phyloP scores from a whole-genome alignment of 225 moss, liverwort and hornwort species.

The Anthoceros angustus region DNA sequence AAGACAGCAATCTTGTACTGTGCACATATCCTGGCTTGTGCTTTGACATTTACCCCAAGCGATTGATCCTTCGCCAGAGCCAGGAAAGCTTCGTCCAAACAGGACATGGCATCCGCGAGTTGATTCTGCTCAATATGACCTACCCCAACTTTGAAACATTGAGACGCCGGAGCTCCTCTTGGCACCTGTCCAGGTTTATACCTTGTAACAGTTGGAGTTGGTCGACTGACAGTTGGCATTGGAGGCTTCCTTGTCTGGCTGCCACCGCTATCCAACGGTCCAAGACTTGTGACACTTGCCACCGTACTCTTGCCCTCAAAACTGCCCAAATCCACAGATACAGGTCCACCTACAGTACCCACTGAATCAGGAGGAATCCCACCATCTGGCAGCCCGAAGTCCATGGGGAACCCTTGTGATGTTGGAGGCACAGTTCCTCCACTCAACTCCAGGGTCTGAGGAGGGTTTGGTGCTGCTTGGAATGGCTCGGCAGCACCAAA shows the following conservation, averaged over 20 bases:
- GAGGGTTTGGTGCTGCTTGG: conserved; percentile 13
- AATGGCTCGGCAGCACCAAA: conserved; percentile 10
- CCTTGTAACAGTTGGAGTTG: not conserved
- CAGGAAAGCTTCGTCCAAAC: conserved; percentile 88
- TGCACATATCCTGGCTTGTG: conserved; percentile 87
- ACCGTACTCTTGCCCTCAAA: not conserved
- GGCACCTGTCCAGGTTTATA: conserved; percentile 40
- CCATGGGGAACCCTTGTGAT: conserved; percentile 16
- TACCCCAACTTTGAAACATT: conserved; percentile 82
- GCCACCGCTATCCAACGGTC: conserved; percentile 25
- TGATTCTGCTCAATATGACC: conserved; percentile 89
- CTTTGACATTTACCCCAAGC: conserved; percentile 64
- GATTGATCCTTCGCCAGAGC: conserved; percentile 91
- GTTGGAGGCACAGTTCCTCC: conserved; percentile 16
- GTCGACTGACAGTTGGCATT: not conserved
- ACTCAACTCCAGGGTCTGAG: conserved; percentile 29
- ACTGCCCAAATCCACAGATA: not conserved
- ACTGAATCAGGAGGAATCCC: conserved; percentile 53
- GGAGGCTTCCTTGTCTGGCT: conserved; percentile 7
- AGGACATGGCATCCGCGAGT: conserved; percentile 75
- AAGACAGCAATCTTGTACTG: conserved; percentile 88
- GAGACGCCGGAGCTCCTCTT: conserved; percentile 80
- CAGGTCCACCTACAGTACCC: not conserved
- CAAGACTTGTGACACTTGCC: conserved; percentile 14
- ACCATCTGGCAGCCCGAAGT: conserved; percentile 55